Base-by-base conservation (phyloP, 169 alveolate genomes). In the Eimeria tenella region DNA sequence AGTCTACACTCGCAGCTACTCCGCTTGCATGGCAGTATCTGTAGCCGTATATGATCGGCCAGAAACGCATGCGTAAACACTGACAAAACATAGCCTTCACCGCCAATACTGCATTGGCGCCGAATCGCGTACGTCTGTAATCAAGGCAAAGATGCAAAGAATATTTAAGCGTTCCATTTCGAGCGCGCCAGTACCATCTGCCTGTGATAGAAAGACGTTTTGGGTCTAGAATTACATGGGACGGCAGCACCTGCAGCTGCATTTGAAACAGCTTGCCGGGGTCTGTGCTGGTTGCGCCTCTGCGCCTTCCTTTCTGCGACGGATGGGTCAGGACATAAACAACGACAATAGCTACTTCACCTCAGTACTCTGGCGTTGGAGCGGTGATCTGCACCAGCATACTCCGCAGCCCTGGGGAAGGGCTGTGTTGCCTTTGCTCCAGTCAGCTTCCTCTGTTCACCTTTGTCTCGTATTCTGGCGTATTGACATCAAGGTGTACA, bases 81-180 rank as follows among this genome's bases (percentile, higher is more conserved):
- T 70, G 79, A 70, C 79, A 70, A 70, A 70, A 70, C 52, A 52
- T 52, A 70, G 79, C 52, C 79, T 42, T 70, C n/a, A 52, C 52
- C 9, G 53, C 49, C 7, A 6, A 19, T 52, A 17, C 79, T 70
- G 79, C 79, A 10, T 10, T 21, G 79, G 21, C 42, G 42, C 42
- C 15, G n/a, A 70, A 6, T 17, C 15, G 79, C 79, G 5, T 31
- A 31, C 42, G 42, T 31, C 42, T 31, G 42, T 31, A 31, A 31
- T 31, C 42, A 31, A 31, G 42, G 42, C 79, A 70, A 70, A 70
- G 79, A 70, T 70, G 79, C 42, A 2, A 31, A 31, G 42, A 31
- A 31, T 31, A 31, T 31, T 31, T 31, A 31, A 2, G 42, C 42
- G 42, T 31, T 31, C 42, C 42, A 2, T 31, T 31, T 31, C 42